These are phyloP conservation scores for Guillardia theta DNA, from an alignment of 78 protist species.

Conservation along the genomic window DNA sequence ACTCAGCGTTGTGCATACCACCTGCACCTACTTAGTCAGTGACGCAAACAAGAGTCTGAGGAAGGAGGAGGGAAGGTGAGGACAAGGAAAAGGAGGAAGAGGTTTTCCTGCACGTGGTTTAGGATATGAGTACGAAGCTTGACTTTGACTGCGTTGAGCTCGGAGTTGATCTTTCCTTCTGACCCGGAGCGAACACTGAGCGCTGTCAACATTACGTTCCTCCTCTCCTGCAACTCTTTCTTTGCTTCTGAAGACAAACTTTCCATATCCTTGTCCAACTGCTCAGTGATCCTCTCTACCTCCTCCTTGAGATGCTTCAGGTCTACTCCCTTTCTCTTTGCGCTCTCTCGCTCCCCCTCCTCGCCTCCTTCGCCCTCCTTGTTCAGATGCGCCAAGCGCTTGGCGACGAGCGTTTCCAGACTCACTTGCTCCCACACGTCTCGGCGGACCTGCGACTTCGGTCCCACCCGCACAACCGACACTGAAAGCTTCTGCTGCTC, in stretches of 20 bases:
- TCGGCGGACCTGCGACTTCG: neutral
- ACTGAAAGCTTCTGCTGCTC: neutral
- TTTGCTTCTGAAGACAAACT: no score
- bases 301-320: neutral
- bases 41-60: no score
- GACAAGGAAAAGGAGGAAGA: no score
- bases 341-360: neutral
- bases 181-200: no score
- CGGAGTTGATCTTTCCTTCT: no score
- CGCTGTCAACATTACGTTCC: neutral
- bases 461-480: neutral
- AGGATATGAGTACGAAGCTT: no score
- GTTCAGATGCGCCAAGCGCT: neutral
- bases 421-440: neutral
- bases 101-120: no score
- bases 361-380: neutral
- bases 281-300: neutral
- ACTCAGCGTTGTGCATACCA: conserved; percentile 37
- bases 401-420: neutral
- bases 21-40: neutral
- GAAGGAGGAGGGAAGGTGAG: no score
- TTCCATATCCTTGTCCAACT: neutral
- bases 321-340: no score
- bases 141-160: no score
- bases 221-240: neutral